Evolutionary conservation across 768 basidiomycete genomes (phyloP).

Genomic region (Collybia sp.): DNA sequence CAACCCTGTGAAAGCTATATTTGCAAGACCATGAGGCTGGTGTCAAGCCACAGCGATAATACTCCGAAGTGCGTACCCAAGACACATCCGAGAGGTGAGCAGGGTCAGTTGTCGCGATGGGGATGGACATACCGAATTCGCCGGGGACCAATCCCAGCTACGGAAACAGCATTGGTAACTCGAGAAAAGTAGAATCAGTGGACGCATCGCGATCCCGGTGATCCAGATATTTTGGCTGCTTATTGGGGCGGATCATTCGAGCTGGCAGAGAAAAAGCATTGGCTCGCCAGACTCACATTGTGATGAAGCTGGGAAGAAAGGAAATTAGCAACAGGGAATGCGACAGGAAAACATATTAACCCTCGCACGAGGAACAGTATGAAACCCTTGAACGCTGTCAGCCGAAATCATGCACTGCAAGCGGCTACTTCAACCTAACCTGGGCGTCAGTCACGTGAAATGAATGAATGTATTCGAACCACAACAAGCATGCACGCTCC

Average conservation of each 20-base stretch:
- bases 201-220: slow-evolving; percentile 29
- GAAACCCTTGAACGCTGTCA: slow-evolving; percentile 25
- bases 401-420: background rate
- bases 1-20: background rate
- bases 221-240: slow-evolving; percentile 35
- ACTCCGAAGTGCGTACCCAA: slow-evolving; percentile 10
- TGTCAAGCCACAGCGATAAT: slow-evolving; percentile 5
- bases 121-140: slow-evolving; percentile 31
- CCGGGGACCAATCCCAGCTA: slow-evolving; percentile 27
- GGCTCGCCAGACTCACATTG: slow-evolving; percentile 35
- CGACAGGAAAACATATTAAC: slow-evolving; percentile 12
- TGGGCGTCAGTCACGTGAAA: background rate
- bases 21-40: background rate
- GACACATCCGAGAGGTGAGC: slow-evolving; percentile 1
- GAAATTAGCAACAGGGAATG: slow-evolving; percentile 1
- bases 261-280: slow-evolving; percentile 21
- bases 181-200: background rate
- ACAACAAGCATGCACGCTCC: slow-evolving; percentile 31
- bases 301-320: slow-evolving; percentile 31
- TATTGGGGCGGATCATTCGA: slow-evolving; percentile 10
- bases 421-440: slow-evolving; percentile 29
- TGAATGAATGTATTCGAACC: background rate
- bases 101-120: background rate
- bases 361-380: slow-evolving; percentile 46
- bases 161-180: background rate